Conservation (phyloP, 352 stramenopile species). For the Globisporangium apiculatum region DNA sequence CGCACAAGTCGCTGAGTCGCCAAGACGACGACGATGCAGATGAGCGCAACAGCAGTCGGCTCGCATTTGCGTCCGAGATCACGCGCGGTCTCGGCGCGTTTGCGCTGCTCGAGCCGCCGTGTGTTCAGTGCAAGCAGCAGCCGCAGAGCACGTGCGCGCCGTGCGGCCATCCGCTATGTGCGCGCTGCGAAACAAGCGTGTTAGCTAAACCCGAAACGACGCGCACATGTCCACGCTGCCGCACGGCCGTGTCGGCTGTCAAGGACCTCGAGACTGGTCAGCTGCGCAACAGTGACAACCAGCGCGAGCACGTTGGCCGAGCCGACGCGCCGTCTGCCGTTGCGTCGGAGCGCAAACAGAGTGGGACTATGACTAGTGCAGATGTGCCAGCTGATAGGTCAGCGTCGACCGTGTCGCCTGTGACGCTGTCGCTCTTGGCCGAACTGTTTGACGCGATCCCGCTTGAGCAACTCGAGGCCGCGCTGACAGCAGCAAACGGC, state of each 20-base stretch:
- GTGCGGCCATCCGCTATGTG: slow-evolving; percentile 16
- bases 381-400: not conserved
- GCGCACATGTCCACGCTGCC: slow-evolving; percentile 9
- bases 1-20: slow-evolving; percentile 20
- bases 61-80: slow-evolving; percentile 23
- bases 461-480: slow-evolving; percentile 49
- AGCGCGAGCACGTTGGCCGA: slow-evolving; percentile 16
- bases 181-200: slow-evolving; percentile 6
- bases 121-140: slow-evolving; percentile 12
- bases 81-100: slow-evolving; percentile 26
- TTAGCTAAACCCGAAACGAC: not conserved
- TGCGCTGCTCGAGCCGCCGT: slow-evolving; percentile 19
- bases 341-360: slow-evolving; percentile 17
- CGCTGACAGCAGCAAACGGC: slow-evolving; percentile 36
- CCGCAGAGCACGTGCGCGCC: slow-evolving; percentile 10
- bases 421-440: slow-evolving; percentile 54
- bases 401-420: slow-evolving; percentile 22
- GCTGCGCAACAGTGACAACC: slow-evolving; percentile 15
- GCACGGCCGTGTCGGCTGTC: slow-evolving; percentile 5
- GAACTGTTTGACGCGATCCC: slow-evolving; percentile 72
- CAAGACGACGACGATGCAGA: slow-evolving; percentile 11
- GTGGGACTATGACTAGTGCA: slow-evolving; percentile 10
- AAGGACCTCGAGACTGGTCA: not conserved
- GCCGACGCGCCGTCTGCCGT: slow-evolving; percentile 28
- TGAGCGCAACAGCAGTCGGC: not conserved